Conservation (phyloP, 139 green algal species). For the Chlorella vulgaris region DNA sequence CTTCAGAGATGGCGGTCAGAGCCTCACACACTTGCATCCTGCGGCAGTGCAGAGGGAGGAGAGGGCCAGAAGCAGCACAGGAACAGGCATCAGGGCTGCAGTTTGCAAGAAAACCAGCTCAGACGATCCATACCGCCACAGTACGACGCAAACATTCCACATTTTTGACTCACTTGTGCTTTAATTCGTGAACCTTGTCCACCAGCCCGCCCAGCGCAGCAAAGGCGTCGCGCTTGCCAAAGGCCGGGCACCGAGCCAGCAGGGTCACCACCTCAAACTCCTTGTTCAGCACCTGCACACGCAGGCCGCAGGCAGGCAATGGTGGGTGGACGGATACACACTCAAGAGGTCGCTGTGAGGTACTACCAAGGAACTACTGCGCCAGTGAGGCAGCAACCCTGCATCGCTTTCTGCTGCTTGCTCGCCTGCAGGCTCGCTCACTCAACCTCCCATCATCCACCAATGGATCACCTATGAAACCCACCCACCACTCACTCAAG, state of each 20-base stretch:
- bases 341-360: too few relatives aligned
- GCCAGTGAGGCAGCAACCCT: too few relatives aligned
- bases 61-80: background rate
- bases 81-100: background rate
- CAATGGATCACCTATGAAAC: background rate
- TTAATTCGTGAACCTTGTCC: conserved; percentile 66
- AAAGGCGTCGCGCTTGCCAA: conserved; percentile 69
- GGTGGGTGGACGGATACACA: background rate
- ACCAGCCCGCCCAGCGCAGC: conserved; percentile 74
- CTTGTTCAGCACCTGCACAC: conserved; percentile 80
- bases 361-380: too few relatives aligned
- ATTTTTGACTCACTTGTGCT: conserved; percentile 47
- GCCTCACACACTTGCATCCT: conserved; percentile 50
- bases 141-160: background rate
- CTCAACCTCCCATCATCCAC: too few relatives aligned
- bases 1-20: conserved; percentile 77
- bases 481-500: background rate
- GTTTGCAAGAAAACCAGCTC: background rate
- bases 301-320: background rate
- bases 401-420: too few relatives aligned
- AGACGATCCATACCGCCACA: background rate
- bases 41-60: conserved; percentile 23
- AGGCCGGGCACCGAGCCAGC: conserved; percentile 47
- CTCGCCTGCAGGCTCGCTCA: too few relatives aligned
- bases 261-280: conserved; percentile 82